These are phyloP conservation scores for Adenanthera pavonina DNA, from an alignment of 306 rosid species.

Conservation along the genomic window DNA sequence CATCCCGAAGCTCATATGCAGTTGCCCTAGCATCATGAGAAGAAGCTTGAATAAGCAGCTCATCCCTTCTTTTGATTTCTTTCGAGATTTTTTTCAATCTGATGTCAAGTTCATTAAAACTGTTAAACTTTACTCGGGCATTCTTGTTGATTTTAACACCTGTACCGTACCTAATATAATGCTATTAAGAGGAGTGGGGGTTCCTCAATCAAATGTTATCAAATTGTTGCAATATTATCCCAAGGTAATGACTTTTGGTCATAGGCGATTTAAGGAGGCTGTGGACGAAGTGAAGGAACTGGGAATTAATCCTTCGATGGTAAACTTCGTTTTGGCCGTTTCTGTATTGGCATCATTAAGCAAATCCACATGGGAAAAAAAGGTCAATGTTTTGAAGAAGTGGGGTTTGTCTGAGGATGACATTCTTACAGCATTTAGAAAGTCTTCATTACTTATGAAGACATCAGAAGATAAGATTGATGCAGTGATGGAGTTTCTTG, in stretches of 20 bases:
- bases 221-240: slow-evolving; percentile 30
- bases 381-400: slow-evolving; percentile 33
- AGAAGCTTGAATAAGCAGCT: slow-evolving; percentile 8
- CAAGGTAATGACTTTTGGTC: background rate
- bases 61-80: slow-evolving; percentile 15
- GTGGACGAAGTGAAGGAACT: slow-evolving; percentile 34
- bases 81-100: background rate
- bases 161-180: background rate
- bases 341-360: background rate
- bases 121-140: background rate
- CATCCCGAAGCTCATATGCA: background rate
- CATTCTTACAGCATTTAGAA: slow-evolving; percentile 34
- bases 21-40: background rate
- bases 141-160: background rate
- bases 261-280: slow-evolving; percentile 16
- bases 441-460: slow-evolving; percentile 31
- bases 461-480: slow-evolving; percentile 40
- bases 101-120: background rate
- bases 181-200: background rate
- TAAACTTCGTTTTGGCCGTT: slow-evolving; percentile 23
- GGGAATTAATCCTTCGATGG: slow-evolving; percentile 36
- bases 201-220: slow-evolving; percentile 19
- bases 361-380: slow-evolving; percentile 43
- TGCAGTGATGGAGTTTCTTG: slow-evolving; percentile 40
- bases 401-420: slow-evolving; percentile 48